phyloP scores from a whole-genome alignment of 495 filamentous ascomycete species.

The Penicillium lividum region DNA sequence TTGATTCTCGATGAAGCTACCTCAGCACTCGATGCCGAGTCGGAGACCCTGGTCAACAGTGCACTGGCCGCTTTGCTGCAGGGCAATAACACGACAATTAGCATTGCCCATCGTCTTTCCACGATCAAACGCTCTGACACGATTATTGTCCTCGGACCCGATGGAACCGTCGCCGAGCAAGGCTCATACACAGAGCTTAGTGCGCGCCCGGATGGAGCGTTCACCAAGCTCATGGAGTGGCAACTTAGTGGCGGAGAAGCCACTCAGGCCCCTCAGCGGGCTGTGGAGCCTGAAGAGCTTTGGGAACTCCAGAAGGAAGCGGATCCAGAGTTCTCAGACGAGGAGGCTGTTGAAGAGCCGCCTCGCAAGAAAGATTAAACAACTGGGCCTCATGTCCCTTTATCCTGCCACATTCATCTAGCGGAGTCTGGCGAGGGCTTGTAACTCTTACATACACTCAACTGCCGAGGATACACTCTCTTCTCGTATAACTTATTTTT shows the following conservation, averaged over 20 bases:
- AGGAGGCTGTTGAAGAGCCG: conserved; percentile 19
- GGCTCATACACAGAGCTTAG: conserved; percentile 76
- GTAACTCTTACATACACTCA: not conserved
- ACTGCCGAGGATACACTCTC: conserved; percentile 1
- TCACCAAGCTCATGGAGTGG: conserved; percentile 97
- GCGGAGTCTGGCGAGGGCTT: not conserved
- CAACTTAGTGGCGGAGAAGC: conserved; percentile 86
- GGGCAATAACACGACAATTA: conserved; percentile 92
- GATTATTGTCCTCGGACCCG: conserved; percentile 82
- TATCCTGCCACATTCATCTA: not conserved
- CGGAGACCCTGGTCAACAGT: conserved; percentile 91
- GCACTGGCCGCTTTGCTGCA: conserved; percentile 78
- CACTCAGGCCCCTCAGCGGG: conserved; percentile 24
- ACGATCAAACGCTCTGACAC: conserved; percentile 94
- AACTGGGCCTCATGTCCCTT: not conserved
- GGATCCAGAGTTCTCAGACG: conserved; percentile 25
- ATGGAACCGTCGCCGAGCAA: conserved; percentile 87
- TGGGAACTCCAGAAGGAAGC: conserved; percentile 37
- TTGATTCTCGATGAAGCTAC: conserved; percentile 94
- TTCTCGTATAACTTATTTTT: conserved; percentile 15
- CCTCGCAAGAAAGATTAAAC: conserved; percentile 25
- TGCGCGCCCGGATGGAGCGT: conserved; percentile 71
- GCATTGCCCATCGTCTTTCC: conserved; percentile 89
- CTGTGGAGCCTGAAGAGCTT: conserved; percentile 34
- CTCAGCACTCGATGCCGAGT: conserved; percentile 94